Conservation (phyloP, 2,329 filamentous ascomycete genomes). For the Fusarium tupiense region DNA sequence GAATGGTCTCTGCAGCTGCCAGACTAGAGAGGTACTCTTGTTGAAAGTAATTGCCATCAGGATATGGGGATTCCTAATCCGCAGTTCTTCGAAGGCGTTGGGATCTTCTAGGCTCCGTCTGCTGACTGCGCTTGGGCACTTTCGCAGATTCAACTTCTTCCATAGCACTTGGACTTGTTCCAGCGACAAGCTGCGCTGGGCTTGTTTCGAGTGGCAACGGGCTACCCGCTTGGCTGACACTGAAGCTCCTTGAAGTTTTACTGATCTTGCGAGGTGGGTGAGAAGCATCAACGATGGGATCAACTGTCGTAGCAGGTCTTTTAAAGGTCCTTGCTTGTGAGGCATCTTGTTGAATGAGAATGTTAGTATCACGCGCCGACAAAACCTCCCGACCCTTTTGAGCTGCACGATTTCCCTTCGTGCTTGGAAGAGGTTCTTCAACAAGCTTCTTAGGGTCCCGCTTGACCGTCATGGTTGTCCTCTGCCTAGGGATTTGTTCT, state of each 20-base stretch:
- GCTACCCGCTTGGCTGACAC: slow-evolving; percentile 43
- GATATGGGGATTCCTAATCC: slow-evolving; percentile 19
- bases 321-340: not conserved
- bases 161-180: not conserved
- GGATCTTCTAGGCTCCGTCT: slow-evolving; percentile 10
- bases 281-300: not conserved
- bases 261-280: slow-evolving; percentile 9
- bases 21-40: slow-evolving; percentile 10
- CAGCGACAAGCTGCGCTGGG: not conserved
- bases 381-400: not conserved
- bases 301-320: not conserved
- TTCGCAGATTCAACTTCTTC: not conserved
- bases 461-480: not conserved
- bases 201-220: slow-evolving; percentile 30
- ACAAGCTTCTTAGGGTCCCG: not conserved
- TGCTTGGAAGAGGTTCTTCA: not conserved
- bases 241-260: slow-evolving; percentile 38
- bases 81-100: slow-evolving; percentile 7
- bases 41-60: not conserved
- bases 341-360: not conserved
- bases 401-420: not conserved
- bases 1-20: not conserved
- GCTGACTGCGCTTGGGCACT: not conserved
- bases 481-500: not conserved
- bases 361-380: slow-evolving; percentile 23